Conservation (phyloP, 371 early-diverging fungal species). For the Parasitella parasitica region DNA sequence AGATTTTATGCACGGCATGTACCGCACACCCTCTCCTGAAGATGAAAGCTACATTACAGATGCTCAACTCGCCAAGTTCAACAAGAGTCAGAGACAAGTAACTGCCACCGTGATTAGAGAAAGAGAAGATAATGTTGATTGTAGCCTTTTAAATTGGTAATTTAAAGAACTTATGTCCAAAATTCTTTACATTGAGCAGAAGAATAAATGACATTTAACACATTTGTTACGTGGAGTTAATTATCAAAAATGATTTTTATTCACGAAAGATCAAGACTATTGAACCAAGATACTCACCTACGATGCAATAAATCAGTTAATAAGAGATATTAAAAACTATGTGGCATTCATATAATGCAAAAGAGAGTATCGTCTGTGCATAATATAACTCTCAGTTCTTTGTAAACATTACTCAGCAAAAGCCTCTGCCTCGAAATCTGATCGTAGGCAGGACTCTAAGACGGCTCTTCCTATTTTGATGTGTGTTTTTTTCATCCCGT, state of each 20-base stretch:
- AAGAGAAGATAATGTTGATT: not conserved
- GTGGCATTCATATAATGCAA: not conserved
- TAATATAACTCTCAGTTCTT: slow-evolving; percentile 17
- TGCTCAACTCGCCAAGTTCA: not conserved
- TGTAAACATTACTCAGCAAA: slow-evolving; percentile 26
- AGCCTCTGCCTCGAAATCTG: slow-evolving; percentile 13
- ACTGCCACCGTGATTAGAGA: not conserved
- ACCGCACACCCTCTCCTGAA: slow-evolving; percentile 4
- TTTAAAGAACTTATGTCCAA: not conserved
- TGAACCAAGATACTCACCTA: not conserved
- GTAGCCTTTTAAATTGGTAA: slow-evolving; percentile 3
- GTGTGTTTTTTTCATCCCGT: slow-evolving; percentile 31
- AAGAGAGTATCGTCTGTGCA: not conserved
- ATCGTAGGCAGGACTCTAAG: slow-evolving; percentile 20
- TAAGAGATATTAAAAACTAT: not conserved
- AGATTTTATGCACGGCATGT: slow-evolving; percentile 3
- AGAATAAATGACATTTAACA: no score
- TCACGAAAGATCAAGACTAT: not conserved
- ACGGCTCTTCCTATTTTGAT: slow-evolving; percentile 39
- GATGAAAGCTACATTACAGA: slow-evolving; percentile 9
- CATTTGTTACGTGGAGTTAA: no score
- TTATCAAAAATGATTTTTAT: not conserved
- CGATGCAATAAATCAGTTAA: not conserved
- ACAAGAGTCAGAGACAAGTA: not conserved
- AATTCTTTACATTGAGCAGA: no score